phyloP scores from a whole-genome alignment of 164 flowering plant species.

The Stephania japonica region DNA sequence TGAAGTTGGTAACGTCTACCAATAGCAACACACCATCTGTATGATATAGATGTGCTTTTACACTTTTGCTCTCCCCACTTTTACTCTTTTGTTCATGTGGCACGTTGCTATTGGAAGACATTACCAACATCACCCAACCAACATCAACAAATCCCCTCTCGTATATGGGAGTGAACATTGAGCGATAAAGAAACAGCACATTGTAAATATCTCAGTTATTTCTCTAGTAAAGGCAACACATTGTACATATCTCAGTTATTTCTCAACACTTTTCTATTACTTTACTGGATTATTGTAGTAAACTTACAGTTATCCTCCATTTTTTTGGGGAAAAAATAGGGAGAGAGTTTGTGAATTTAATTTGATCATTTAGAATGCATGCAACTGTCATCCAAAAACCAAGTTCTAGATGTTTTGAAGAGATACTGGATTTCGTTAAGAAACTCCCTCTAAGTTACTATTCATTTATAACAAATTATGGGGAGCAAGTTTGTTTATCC shows the following conservation, averaged over 20 bases:
- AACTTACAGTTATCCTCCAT: neutral
- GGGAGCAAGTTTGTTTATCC: conserved; percentile 1
- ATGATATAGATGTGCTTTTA: too few relatives aligned
- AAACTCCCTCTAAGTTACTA: neutral
- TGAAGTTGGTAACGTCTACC: too few relatives aligned
- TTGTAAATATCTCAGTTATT: too few relatives aligned
- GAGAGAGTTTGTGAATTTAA: neutral
- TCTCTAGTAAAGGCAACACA: neutral
- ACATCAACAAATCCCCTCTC: too few relatives aligned
- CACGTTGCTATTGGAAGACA: too few relatives aligned
- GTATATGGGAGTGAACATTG: too few relatives aligned
- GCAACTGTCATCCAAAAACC: neutral
- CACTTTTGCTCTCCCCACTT: too few relatives aligned
- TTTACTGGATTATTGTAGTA: neutral
- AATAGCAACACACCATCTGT: too few relatives aligned
- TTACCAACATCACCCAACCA: too few relatives aligned
- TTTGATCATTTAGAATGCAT: neutral
- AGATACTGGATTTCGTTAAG: neutral
- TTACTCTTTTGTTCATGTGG: too few relatives aligned
- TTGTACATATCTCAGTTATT: too few relatives aligned
- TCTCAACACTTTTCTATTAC: neutral
- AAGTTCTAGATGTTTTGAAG: neutral
- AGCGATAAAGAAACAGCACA: too few relatives aligned
- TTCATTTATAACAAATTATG: neutral
- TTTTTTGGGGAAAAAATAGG: neutral